A percentile compares a stretch with the other conserved stretches of the same genome.
Conservation (phyloP, 148 eudicot species). For the Rhododendron simsii region DNA sequence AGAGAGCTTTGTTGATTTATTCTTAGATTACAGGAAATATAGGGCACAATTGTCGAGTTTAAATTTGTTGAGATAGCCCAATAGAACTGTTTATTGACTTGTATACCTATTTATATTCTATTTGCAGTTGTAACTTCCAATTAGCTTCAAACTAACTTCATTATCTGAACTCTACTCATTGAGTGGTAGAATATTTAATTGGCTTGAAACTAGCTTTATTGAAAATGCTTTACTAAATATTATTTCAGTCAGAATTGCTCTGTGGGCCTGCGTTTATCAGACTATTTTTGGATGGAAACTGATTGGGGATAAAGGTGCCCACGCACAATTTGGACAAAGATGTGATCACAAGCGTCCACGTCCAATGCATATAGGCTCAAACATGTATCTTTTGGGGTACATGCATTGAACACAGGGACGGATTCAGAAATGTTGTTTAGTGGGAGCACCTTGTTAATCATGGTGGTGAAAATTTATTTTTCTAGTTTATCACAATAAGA, state of each 20-base stretch:
- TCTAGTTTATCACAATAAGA: no score
- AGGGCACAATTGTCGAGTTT: not conserved
- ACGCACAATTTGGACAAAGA: not conserved
- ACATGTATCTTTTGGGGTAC: not conserved
- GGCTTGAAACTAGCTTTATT: not conserved
- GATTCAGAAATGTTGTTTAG: no score
- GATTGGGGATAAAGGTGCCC: not conserved
- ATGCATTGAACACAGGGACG: not conserved
- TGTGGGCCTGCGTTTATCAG: not conserved
- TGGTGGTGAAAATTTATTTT: no score
- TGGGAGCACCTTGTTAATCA: no score
- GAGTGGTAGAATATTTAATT: not conserved
- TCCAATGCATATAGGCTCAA: not conserved
- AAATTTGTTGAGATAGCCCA: not conserved
- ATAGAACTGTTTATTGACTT: not conserved
- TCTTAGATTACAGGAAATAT: not conserved
- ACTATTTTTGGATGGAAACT: not conserved
- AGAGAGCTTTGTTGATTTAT: slow-evolving; percentile 2
- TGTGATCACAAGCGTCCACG: no score
- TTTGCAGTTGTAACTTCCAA: not conserved
- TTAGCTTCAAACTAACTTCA: not conserved
- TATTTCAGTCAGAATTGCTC: not conserved
- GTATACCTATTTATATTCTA: not conserved
- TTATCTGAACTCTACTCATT: not conserved
- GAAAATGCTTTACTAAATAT: not conserved